Percentiles rank a stretch among this genome's conserved stretches.
Evolutionary conservation across 129 eudicot species (phyloP).

Genomic region (Pittosporum tobira): DNA sequence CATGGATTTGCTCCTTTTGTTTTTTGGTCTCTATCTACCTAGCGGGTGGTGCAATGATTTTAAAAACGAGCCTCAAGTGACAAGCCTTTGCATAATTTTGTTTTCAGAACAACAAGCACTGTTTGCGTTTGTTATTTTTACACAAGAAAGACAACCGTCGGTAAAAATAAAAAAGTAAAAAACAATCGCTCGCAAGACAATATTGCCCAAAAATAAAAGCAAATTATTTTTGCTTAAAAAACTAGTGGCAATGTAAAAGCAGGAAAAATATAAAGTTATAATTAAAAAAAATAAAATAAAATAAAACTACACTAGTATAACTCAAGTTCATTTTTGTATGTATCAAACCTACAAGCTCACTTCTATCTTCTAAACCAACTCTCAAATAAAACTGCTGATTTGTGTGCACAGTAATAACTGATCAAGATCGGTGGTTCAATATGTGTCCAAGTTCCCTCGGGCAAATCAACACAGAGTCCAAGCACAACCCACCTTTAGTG

Average conservation of each 20-base stretch:
- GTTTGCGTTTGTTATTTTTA: background rate
- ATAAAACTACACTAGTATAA: no score
- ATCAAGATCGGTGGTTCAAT: background rate
- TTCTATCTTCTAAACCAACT: background rate
- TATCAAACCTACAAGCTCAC: background rate
- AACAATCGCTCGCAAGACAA: background rate
- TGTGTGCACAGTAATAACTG: background rate
- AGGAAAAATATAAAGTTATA: no score
- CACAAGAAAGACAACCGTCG: background rate
- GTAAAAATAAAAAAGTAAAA: no score
- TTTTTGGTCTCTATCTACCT: no score
- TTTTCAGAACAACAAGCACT: background rate
- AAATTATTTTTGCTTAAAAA: background rate
- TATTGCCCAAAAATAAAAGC: background rate
- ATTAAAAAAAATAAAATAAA: no score
- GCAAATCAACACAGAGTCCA: conserved; percentile 57
- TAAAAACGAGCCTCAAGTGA: no score
- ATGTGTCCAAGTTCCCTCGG: conserved; percentile 16
- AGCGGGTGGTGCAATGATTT: no score
- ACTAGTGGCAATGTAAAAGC: no score
- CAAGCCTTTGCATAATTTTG: background rate
- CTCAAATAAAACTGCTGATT: background rate
- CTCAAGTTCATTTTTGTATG: background rate
- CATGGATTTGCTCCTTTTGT: no score
- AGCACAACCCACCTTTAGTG: conserved; percentile 70